Percentiles rank a stretch among this genome's conserved stretches.
Conservation (phyloP, 1,284 basidiomycete genomes). For the Lentinula novae-zelandiae region DNA sequence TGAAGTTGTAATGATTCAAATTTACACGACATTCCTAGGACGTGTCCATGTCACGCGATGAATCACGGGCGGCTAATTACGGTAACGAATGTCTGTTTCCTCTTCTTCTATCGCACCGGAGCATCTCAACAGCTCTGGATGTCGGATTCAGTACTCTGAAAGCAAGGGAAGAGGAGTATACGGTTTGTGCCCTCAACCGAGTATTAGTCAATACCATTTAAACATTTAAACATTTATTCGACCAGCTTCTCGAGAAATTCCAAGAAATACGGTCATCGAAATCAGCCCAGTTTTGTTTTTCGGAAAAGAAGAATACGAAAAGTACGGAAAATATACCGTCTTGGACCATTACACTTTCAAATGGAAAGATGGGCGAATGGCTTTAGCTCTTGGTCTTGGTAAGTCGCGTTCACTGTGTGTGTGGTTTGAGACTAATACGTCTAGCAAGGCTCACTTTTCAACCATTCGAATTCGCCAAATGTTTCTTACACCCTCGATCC, state of each 20-base stretch:
- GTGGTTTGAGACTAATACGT: neutral
- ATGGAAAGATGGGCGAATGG: slow-evolving; percentile 81
- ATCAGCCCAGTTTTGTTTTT: slow-evolving; percentile 86
- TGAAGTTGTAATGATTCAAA: neutral
- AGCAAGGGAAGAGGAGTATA: slow-evolving; percentile 65
- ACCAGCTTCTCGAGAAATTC: slow-evolving; percentile 58
- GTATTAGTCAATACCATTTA: neutral
- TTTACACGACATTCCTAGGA: neutral
- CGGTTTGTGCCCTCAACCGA: slow-evolving; percentile 38
- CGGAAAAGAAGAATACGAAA: slow-evolving; percentile 65
- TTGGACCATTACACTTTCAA: slow-evolving; percentile 86
- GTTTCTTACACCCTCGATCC: slow-evolving; percentile 62
- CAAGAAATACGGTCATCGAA: slow-evolving; percentile 70
- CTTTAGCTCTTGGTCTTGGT: slow-evolving; percentile 86
- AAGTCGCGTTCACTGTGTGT: neutral
- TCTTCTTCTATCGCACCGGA: neutral
- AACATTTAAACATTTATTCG: neutral
- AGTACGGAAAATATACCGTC: slow-evolving; percentile 65
- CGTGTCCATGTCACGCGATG: neutral
- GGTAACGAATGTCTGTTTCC: neutral
- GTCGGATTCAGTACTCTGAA: slow-evolving; percentile 31
- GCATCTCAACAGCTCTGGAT: slow-evolving; percentile 29
- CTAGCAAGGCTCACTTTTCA: slow-evolving; percentile 71
- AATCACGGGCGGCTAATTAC: neutral
- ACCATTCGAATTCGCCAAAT: slow-evolving; percentile 71